These are phyloP conservation scores for Mycena vulgaris DNA, from an alignment of 768 basidiomycete genomes.

Conservation along the genomic window DNA sequence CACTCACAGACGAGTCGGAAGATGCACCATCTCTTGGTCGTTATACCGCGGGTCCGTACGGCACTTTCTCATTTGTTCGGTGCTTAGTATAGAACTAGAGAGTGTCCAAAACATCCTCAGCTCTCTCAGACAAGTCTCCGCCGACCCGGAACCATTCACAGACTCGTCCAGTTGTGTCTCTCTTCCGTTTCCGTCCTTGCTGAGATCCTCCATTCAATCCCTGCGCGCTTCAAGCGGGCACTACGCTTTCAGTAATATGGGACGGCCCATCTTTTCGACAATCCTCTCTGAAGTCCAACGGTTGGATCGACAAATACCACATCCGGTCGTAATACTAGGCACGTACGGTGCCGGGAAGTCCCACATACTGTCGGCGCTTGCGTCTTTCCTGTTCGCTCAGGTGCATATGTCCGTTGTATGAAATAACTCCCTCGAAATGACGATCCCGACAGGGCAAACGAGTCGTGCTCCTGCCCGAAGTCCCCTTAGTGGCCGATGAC, in stretches of 20 bases:
- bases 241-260: constrained; percentile 23
- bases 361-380: constrained; percentile 32
- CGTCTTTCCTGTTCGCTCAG: constrained; percentile 33
- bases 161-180: constrained; percentile 18
- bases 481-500: constrained; percentile 27
- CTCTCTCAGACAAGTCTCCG: constrained; percentile 5
- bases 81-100: constrained; percentile 1
- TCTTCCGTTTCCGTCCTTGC: constrained; percentile 34
- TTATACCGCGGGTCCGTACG: constrained; percentile 22
- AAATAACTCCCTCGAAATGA: not conserved
- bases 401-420: not conserved
- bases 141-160: constrained; percentile 2
- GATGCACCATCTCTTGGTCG: constrained; percentile 17
- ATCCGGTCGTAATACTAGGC: constrained; percentile 22
- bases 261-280: constrained; percentile 24
- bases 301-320: constrained; percentile 21
- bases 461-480: constrained; percentile 34
- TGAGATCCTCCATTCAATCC: constrained; percentile 25
- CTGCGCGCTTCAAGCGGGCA: constrained; percentile 16
- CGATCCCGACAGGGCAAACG: constrained; percentile 11
- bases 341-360: constrained; percentile 34
- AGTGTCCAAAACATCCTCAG: constrained; percentile 12
- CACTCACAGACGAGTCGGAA: constrained; percentile 11
- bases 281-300: constrained; percentile 16
- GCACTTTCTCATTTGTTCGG: not conserved